Evolutionary conservation across 2,329 filamentous ascomycete genomes (phyloP).

Genomic region (Nothopassalora personata): DNA sequence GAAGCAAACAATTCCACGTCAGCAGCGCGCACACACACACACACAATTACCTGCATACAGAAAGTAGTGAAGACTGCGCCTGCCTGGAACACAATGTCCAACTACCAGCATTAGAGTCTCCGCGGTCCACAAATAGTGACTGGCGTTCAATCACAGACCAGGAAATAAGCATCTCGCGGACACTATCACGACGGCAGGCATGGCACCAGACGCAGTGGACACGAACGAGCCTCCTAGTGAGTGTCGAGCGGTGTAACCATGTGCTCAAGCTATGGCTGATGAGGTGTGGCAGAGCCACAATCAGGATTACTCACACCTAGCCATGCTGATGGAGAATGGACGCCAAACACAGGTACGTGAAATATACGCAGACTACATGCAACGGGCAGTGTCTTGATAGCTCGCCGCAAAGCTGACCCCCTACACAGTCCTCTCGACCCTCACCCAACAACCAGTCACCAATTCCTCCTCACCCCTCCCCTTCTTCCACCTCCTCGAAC

Average conservation of each 20-base stretch:
- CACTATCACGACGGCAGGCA: not conserved
- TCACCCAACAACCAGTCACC: constrained; percentile 54
- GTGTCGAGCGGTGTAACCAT: not conserved
- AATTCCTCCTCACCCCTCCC: constrained; percentile 69
- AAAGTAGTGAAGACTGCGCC: not conserved
- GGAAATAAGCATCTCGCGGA: not conserved
- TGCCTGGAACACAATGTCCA: not conserved
- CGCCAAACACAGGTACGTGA: constrained; percentile 44
- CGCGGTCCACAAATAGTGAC: not conserved
- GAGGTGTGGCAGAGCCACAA: constrained; percentile 24
- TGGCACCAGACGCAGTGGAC: constrained; percentile 35
- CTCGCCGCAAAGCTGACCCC: constrained; percentile 1
- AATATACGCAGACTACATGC: not conserved
- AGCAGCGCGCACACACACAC: too few species aligned
- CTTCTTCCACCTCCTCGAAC: constrained; percentile 92
- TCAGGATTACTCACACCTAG: constrained; percentile 33
- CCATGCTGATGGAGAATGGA: constrained; percentile 35
- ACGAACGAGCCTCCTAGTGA: constrained; percentile 37
- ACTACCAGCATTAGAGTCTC: not conserved
- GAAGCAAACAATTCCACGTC: too few species aligned
- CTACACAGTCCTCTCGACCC: constrained; percentile 55
- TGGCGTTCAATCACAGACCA: not conserved
- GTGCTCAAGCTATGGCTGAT: not conserved
- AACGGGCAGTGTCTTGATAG: constrained; percentile 13
- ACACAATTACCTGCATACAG: not conserved